Evolutionary conservation across 352 stramenopile species (phyloP).

Genomic region (Globisporangium nodosum): DNA sequence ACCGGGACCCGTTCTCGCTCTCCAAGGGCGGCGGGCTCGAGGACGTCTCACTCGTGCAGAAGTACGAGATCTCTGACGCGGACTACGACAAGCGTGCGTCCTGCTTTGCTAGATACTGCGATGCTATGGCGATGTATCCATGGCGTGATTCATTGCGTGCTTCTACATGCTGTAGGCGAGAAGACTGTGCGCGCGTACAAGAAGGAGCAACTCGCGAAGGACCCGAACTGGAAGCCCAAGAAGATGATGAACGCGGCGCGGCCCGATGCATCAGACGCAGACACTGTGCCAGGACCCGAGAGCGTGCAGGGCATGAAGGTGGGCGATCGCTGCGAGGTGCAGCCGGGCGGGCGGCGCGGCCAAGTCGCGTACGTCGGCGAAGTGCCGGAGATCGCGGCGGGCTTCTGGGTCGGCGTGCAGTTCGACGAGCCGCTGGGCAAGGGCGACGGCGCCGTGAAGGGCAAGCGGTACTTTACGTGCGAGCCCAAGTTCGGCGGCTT

Average conservation of each 20-base stretch:
- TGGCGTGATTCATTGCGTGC: not conserved
- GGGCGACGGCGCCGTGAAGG: constrained; percentile 90
- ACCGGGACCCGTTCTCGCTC: constrained; percentile 96
- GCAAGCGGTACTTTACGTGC: constrained; percentile 91
- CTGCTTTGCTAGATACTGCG: not conserved
- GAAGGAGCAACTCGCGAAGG: constrained; percentile 91
- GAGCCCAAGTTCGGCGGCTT: constrained; percentile 91
- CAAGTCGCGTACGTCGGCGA: constrained; percentile 90
- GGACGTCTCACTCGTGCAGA: constrained; percentile 95
- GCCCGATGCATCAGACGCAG: constrained; percentile 25
- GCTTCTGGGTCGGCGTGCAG: constrained; percentile 94
- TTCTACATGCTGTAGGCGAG: constrained; percentile 45
- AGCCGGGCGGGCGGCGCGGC: constrained; percentile 92
- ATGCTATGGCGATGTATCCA: too few species aligned
- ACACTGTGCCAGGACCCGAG: constrained; percentile 46
- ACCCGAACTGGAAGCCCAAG: constrained; percentile 94
- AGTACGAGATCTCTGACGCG: constrained; percentile 98
- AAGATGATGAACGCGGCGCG: constrained; percentile 49
- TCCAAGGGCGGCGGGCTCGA: constrained; percentile 93
- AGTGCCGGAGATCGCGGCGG: constrained; percentile 85
- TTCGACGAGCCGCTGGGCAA: constrained; percentile 97
- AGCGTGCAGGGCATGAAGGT: constrained; percentile 85
- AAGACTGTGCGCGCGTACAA: constrained; percentile 97
- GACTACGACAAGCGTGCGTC: constrained; percentile 96
- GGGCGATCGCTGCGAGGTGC: constrained; percentile 95